Conservation (phyloP, 352 stramenopile species). For the Pythium graminicola region DNA sequence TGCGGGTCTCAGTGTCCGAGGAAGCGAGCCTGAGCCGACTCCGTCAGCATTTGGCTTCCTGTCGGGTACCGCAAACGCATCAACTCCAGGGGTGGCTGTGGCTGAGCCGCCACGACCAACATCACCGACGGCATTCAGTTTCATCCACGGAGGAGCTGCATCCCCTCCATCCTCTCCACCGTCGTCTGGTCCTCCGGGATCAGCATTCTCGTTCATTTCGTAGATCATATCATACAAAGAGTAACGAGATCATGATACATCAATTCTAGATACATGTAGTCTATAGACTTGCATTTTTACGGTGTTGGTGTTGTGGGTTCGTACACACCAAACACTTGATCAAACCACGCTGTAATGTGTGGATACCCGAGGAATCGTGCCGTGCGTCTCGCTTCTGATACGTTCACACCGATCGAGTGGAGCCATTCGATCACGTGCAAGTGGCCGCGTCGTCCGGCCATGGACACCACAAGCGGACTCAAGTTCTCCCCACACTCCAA, state of each 20-base stretch:
- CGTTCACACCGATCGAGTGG: conserved; percentile 24
- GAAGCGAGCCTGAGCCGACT: conserved; percentile 22
- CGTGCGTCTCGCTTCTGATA: conserved; percentile 12
- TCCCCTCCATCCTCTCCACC: conserved; percentile 25
- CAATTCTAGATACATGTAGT: conserved; percentile 9
- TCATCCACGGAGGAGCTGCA: conserved; percentile 27
- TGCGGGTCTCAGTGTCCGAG: conserved; percentile 43
- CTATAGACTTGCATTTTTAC: background rate
- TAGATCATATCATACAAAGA: background rate
- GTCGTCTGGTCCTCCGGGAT: conserved; percentile 5
- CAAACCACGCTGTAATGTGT: conserved; percentile 21
- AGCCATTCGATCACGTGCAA: conserved; percentile 29
- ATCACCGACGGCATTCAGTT: conserved; percentile 58
- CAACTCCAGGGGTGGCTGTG: conserved; percentile 14
- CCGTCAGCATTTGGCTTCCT: conserved; percentile 52
- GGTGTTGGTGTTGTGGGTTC: background rate
- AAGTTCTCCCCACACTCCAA: conserved; percentile 18
- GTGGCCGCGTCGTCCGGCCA: conserved; percentile 18
- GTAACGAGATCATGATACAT: background rate
- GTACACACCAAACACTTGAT: conserved; percentile 9
- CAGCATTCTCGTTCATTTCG: conserved; percentile 28
- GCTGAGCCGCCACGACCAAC: conserved; percentile 30
- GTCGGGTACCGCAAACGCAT: conserved; percentile 22
- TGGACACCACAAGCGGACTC: conserved; percentile 17
- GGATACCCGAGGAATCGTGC: conserved; percentile 20